These are phyloP conservation scores for Dujonia santamariae DNA, from an alignment of 1,139 yeast species.

Conservation along the genomic window DNA sequence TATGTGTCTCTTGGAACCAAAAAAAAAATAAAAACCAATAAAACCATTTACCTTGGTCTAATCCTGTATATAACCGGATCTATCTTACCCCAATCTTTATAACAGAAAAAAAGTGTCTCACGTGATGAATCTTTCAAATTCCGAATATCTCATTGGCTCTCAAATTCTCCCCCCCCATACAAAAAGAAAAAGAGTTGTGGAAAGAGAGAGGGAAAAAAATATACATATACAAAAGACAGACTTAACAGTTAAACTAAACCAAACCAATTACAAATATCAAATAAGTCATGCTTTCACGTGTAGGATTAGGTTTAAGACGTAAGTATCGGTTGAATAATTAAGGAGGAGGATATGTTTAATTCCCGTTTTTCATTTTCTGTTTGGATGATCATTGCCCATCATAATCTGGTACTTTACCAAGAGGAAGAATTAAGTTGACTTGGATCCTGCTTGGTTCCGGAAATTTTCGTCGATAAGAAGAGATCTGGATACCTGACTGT, in stretches of 20 bases:
- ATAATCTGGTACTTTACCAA: background rate
- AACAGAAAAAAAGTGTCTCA: background rate
- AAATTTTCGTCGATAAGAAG: background rate
- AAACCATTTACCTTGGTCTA: too few relatives aligned
- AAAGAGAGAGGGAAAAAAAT: background rate
- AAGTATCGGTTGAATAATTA: too few relatives aligned
- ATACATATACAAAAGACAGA: background rate
- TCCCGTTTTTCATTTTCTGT: background rate
- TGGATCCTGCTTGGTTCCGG: too few relatives aligned
- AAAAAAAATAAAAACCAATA: too few relatives aligned
- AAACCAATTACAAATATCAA: background rate
- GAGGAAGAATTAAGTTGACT: too few relatives aligned
- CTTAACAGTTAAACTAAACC: background rate
- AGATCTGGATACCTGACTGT: too few relatives aligned
- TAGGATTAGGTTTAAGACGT: constrained; percentile 22
- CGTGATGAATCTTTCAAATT: constrained; percentile 5
- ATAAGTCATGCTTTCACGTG: constrained; percentile 17
- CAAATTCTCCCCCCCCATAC: constrained; percentile 3
- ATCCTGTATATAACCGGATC: too few relatives aligned
- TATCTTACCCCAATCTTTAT: too few relatives aligned
- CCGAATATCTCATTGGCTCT: constrained; percentile 7
- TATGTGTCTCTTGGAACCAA: too few relatives aligned
- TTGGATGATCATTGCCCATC: background rate
- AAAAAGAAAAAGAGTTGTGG: background rate
- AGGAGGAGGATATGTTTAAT: too few relatives aligned